Conservation (phyloP, 116 monocot genomes). For the Dioscorea cayenensis region DNA sequence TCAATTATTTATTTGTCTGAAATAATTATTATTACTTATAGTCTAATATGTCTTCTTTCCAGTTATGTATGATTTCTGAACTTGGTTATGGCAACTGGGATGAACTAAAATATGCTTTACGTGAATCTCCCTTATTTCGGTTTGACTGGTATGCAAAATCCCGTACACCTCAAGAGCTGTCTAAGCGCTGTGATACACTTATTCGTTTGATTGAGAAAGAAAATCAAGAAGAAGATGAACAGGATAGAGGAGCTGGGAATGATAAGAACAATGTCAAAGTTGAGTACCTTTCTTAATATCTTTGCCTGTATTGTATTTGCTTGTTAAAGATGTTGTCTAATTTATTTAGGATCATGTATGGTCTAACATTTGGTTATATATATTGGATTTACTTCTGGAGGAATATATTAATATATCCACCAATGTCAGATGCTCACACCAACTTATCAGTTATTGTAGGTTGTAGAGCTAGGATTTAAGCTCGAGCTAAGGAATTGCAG, state of each 20-base stretch:
- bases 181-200: conserved; percentile 92
- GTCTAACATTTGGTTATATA: too few relatives aligned
- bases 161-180: conserved; percentile 92
- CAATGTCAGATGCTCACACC: too few relatives aligned
- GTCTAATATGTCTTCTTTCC: conserved; percentile 7
- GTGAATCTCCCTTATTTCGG: conserved; percentile 88
- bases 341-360: neutral
- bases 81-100: conserved; percentile 99
- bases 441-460: too few relatives aligned
- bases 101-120: conserved; percentile 89
- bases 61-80: conserved; percentile 98
- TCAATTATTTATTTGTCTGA: neutral
- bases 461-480: too few relatives aligned
- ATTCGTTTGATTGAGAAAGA: conserved; percentile 98
- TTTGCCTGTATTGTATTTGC: neutral
- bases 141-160: conserved; percentile 99
- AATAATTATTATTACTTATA: neutral
- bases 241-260: conserved; percentile 79
- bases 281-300: conserved; percentile 2
- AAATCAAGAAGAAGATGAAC: conserved; percentile 97
- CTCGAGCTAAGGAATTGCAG: too few relatives aligned
- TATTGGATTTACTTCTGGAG: too few relatives aligned
- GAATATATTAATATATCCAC: too few relatives aligned
- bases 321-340: neutral
- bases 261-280: conserved; percentile 92